Base-by-base conservation (phyloP, 768 basidiomycete genomes). In the Pluteus cervinus region DNA sequence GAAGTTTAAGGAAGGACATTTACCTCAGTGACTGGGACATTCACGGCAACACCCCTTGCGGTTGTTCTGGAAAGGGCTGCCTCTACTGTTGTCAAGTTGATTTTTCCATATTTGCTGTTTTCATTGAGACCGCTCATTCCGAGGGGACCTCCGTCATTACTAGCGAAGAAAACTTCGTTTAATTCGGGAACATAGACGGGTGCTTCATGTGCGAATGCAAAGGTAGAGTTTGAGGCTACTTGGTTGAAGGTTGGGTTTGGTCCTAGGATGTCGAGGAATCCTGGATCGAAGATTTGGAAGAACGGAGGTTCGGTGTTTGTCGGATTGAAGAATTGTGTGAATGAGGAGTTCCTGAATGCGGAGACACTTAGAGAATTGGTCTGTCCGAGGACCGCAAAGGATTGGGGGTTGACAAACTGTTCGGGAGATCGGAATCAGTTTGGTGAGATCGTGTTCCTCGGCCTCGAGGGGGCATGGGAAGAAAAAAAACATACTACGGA, bases 201-300 rank as follows among this genome's bases (percentile, higher is more conserved):
- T 2, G 82, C 86, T 58, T 90, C 87, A 51, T 89, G 86, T 12
- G 84, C 85, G 44, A 86, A 77, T 3, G 79, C 79, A 53, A 79
- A 80, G 3, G 68, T 73, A 3, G 70, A 68, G 41, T 77, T 75
- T 6, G 71, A 69, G 0, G 76, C 76, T 32, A 90, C 72, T 41
- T 73, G 54, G 3, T 71, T 68, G 33, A 88, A 69, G 0, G 70
- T 69, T 5, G 85, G 75, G 17, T 61, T 58, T 4, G 55, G 44
- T 1, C 84, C 86, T 1, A 86, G 68, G 39, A 86, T 62, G 5
- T 54, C 39, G 29, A 81, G 58, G 57, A 88, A 86, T n/a, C 57
- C 48, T n/a, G 37, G 33, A 42, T 72, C 58, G 40, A 70, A 69
- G 38, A 72, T 58, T 44, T 70, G 67, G 57, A 86, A 81, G 49